phyloP scores from a whole-genome alignment of 306 rosid species.

The Fragaria nilgerrensis region DNA sequence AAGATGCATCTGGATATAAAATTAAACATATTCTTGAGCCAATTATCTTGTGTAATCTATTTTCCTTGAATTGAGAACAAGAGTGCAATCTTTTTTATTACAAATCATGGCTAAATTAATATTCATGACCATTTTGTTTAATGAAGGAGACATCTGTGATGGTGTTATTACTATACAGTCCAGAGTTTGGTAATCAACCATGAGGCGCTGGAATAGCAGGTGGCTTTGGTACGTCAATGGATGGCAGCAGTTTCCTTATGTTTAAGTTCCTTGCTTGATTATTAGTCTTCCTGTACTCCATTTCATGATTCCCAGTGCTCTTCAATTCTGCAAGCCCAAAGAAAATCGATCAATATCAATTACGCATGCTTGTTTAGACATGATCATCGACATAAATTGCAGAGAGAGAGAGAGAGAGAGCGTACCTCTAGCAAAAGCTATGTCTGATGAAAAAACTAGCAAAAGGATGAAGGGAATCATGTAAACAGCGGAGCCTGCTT shows the following conservation, averaged over 20 bases:
- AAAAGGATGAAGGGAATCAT: neutral
- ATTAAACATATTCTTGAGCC: no score
- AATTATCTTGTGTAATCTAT: no score
- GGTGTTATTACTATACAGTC: neutral
- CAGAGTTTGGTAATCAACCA: neutral
- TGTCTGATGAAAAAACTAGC: neutral
- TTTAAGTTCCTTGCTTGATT: neutral
- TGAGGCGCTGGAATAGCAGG: neutral
- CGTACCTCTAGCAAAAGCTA: neutral
- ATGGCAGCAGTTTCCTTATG: neutral
- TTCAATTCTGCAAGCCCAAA: neutral
- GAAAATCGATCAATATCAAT: neutral
- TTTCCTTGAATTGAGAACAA: no score
- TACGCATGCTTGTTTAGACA: neutral
- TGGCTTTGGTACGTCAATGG: neutral
- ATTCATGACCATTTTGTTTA: no score
- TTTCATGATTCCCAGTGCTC: neutral
- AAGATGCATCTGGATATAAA: no score
- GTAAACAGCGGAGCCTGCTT: neutral
- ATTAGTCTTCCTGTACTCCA: neutral
- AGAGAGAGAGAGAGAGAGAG: neutral
- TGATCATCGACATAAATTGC: neutral
- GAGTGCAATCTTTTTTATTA: no score
- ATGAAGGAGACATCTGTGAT: no score
- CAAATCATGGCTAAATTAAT: no score